phyloP scores from a whole-genome alignment of 805 yeast genomes.

The Cyberlindnera samutprakarnensis region DNA sequence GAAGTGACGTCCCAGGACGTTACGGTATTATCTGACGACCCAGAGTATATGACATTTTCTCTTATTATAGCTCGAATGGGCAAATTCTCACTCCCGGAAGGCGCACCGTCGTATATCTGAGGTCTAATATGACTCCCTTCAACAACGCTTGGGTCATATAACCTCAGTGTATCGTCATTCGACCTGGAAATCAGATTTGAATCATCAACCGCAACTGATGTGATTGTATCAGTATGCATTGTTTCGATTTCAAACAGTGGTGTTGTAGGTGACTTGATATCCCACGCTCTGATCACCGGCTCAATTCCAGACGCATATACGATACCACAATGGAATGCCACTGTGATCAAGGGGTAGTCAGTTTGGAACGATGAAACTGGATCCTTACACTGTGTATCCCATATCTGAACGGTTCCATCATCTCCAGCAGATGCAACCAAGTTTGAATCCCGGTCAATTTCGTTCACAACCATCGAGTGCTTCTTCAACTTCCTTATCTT shows the following conservation, averaged over 20 bases:
- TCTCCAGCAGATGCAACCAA: slow-evolving; percentile 52
- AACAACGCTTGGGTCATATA: slow-evolving; percentile 40
- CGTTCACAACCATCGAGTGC: slow-evolving; percentile 48
- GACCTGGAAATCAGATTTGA: slow-evolving; percentile 42
- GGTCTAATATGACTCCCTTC: slow-evolving; percentile 35
- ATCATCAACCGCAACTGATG: slow-evolving; percentile 46
- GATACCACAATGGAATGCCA: slow-evolving; percentile 34
- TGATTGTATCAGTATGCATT: slow-evolving; percentile 43
- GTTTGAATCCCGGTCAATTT: slow-evolving; percentile 34
- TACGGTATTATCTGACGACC: slow-evolving; percentile 53
- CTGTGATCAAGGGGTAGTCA: slow-evolving; percentile 53
- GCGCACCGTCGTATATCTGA: slow-evolving; percentile 49
- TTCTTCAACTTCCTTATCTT: slow-evolving; percentile 47
- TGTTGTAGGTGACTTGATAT: slow-evolving; percentile 35
- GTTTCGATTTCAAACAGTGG: slow-evolving; percentile 40
- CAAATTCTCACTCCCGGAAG: slow-evolving; percentile 42
- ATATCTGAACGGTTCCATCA: slow-evolving; percentile 49
- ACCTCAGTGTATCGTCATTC: slow-evolving; percentile 47
- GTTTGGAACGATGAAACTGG: slow-evolving; percentile 34
- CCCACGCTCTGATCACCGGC: slow-evolving; percentile 53
- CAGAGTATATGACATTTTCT: slow-evolving; percentile 40
- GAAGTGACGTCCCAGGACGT: slow-evolving; percentile 56
- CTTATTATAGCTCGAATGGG: slow-evolving; percentile 41
- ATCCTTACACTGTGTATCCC: slow-evolving; percentile 58
- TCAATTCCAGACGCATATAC: slow-evolving; percentile 64